A percentile compares a stretch with the other conserved stretches of the same genome.
Conservation (phyloP, 1,284 basidiomycete species). For the Rhodotorula sp. region DNA sequence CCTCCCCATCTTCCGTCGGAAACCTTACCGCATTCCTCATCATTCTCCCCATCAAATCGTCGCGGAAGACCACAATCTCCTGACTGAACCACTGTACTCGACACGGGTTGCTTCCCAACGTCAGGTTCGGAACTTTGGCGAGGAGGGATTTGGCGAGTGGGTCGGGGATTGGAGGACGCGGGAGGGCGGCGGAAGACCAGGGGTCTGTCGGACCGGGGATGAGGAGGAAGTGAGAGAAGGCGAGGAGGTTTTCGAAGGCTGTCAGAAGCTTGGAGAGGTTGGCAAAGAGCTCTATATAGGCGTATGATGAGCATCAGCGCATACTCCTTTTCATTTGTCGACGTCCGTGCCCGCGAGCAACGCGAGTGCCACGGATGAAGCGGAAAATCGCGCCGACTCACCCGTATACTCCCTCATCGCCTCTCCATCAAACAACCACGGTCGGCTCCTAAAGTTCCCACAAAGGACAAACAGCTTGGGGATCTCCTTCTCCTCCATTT, state of each 20-base stretch:
- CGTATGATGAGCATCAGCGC: too few species aligned
- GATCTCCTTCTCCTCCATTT: conserved; percentile 69
- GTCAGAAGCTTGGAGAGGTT: conserved; percentile 78
- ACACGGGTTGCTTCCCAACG: conserved; percentile 89
- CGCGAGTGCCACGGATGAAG: too few species aligned
- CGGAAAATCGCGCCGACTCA: conserved; percentile 45
- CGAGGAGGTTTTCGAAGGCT: conserved; percentile 71
- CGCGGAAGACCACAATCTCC: conserved; percentile 90
- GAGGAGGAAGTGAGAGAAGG: conserved; percentile 82
- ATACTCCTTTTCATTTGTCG: too few species aligned
- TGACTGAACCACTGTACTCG: conserved; percentile 93
- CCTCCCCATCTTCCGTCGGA: conserved; percentile 68
- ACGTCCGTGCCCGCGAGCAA: background rate
- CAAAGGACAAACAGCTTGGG: conserved; percentile 81
- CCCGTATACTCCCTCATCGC: conserved; percentile 65
- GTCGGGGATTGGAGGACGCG: conserved; percentile 73
- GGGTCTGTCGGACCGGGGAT: conserved; percentile 92
- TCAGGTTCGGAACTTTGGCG: conserved; percentile 68
- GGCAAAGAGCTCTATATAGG: conserved; percentile 51
- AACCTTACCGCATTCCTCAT: conserved; percentile 77
- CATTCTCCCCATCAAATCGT: conserved; percentile 92
- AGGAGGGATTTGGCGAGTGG: conserved; percentile 68
- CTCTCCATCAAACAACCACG: conserved; percentile 43
- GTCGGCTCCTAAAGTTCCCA: conserved; percentile 83
- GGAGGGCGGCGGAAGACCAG: conserved; percentile 62